Base-by-base conservation (phyloP, 306 rosid genomes). In the Pterocarpus santalinus region DNA sequence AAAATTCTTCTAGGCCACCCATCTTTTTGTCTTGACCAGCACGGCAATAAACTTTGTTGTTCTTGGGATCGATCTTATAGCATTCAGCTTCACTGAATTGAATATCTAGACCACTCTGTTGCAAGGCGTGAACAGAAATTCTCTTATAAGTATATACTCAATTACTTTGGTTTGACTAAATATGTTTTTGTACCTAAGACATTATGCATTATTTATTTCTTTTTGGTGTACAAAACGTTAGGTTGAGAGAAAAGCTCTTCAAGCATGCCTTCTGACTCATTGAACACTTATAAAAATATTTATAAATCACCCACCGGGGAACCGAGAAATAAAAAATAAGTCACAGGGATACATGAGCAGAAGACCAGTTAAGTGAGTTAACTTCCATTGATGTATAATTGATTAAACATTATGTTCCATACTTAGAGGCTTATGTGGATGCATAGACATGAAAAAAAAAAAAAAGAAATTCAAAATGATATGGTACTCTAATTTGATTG, bases 11-110 rank as follows among this genome's bases (percentile, higher is more conserved):
- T 38, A 22, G 22, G 38, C 86, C 91, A 77, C 88, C 86, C 63
- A 81, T 68, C 36, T 91, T 82, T 80, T 73, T 76, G 57, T 77
- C 80, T 65, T 66, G 83, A 57, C 2, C 55, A 82, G 96, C 71
- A 58, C 88, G 90, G 71, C 99, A 95, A 60, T 89, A 84, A 44
- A 95, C 81, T 85, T 88, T 93, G 57, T 88, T 89, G 87, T 89
- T 90, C 76, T 87, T 77, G 28, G 97, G 89, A 72, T 95, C 98
- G 58, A 95, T 93, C 88, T 87, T 91, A 85, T 79, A 85, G 85
- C 99, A 95, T 73, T 88, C 94, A 2, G 99, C 99, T 90, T 95
- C 98, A 47, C 83, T 83, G 90, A 87, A 95, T 67, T 67, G 73
- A 55, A 90, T 79, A 41, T 88, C 87, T 17, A 87, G 80, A 49